Evolutionary conservation across 306 rosid species (phyloP).

Genomic region (Crataegus laevigata): DNA sequence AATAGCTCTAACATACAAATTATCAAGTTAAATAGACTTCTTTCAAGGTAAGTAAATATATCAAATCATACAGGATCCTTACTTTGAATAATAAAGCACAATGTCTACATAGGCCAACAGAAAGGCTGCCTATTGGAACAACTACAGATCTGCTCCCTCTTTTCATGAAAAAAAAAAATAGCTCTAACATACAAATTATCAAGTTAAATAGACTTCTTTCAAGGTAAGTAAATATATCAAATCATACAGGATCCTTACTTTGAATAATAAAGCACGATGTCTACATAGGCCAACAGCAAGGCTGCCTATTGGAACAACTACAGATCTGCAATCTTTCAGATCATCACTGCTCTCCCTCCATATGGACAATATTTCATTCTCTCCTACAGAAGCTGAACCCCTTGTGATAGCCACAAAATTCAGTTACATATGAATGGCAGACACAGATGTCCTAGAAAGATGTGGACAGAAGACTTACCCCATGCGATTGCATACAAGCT

Average conservation of each 20-base stretch:
- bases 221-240: not conserved
- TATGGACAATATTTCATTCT: conserved; percentile 49
- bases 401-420: conserved; percentile 51
- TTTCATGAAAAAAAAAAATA: not conserved
- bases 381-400: conserved; percentile 83
- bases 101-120: conserved; percentile 93
- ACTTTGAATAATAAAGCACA: conserved; percentile 92
- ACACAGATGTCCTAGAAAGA: conserved; percentile 17
- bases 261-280: conserved; percentile 90
- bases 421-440: conserved; percentile 28
- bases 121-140: conserved; percentile 87
- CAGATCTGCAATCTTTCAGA: conserved; percentile 80
- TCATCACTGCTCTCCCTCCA: conserved; percentile 84
- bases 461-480: conserved; percentile 61
- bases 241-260: conserved; percentile 50
- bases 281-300: conserved; percentile 90
- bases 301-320: conserved; percentile 92
- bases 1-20: not conserved
- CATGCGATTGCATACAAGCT: conserved; percentile 79
- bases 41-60: not conserved
- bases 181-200: not conserved
- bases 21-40: not conserved
- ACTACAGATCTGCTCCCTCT: conserved; percentile 67
- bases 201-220: not conserved
- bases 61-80: conserved; percentile 27